A percentile compares a stretch with the other conserved stretches of the same genome.
These are phyloP conservation scores for Skeletonema marinoi DNA, from an alignment of 108 stramenopile species.

Conservation along the genomic window DNA sequence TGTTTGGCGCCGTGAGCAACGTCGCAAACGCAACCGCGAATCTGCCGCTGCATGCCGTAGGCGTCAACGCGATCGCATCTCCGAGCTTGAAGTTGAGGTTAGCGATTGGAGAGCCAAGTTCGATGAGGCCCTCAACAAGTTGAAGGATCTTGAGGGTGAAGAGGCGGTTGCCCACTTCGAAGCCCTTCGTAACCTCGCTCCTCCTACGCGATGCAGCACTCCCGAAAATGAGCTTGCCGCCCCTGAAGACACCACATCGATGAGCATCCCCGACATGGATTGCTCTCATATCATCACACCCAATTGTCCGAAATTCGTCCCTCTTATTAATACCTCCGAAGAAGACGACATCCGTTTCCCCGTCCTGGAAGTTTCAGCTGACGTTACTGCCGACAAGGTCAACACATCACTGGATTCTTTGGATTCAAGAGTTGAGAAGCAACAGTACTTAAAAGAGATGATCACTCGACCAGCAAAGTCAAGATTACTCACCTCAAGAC, in stretches of 20 bases:
- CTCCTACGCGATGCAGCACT: constrained; percentile 4
- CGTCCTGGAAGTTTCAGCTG: constrained; percentile 3
- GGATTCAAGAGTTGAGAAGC: constrained; percentile 51
- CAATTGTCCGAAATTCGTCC: constrained; percentile 8
- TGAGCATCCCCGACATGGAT: constrained; percentile 5
- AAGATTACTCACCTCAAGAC: constrained; percentile 62
- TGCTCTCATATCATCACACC: constrained; percentile 19
- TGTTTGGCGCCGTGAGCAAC: constrained; percentile 83
- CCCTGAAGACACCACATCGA: background rate
- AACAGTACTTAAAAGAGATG: constrained; percentile 76
- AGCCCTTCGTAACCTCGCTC: constrained; percentile 11
- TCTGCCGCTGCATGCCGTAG: constrained; percentile 81
- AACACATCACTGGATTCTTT: background rate
- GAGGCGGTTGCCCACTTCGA: constrained; percentile 18
- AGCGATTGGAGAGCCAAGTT: constrained; percentile 79
- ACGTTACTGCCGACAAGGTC: background rate
- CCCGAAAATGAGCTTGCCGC: background rate
- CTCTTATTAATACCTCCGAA: background rate
- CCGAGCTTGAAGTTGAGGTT: constrained; percentile 79
- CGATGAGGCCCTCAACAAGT: constrained; percentile 60
- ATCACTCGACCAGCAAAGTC: constrained; percentile 91
- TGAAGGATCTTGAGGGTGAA: constrained; percentile 55
- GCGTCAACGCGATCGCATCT: constrained; percentile 76
- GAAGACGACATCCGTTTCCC: constrained; percentile 20
- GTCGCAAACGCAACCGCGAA: constrained; percentile 85